A percentile compares a stretch with the other conserved stretches of the same genome.
Evolutionary conservation across 495 filamentous ascomycete species (phyloP).

Genomic region (Penicillium subrubescens): DNA sequence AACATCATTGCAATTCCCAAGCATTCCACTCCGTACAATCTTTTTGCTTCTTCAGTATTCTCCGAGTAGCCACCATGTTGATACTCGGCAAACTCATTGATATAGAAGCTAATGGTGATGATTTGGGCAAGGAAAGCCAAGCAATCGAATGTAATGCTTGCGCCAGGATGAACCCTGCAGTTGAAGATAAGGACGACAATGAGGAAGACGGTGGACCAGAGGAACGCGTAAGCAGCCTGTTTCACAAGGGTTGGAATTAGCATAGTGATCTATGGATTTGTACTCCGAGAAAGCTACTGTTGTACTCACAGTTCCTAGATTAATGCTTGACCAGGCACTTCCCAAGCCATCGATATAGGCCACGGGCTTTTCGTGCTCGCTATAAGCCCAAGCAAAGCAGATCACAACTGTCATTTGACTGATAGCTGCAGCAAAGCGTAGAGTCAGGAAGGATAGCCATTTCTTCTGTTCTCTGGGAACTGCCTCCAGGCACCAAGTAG

Average conservation of each 20-base stretch:
- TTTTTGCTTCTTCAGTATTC: not conserved
- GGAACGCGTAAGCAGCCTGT: slow-evolving; percentile 18
- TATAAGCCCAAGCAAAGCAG: slow-evolving; percentile 23
- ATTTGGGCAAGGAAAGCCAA: slow-evolving; percentile 19
- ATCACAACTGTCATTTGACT: slow-evolving; percentile 14
- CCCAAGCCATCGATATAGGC: slow-evolving; percentile 21
- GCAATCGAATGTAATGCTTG: slow-evolving; percentile 18
- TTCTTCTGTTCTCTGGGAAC: slow-evolving; percentile 18
- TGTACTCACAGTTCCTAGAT: slow-evolving; percentile 18
- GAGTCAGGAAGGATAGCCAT: slow-evolving; percentile 19
- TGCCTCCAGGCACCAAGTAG: slow-evolving; percentile 17
- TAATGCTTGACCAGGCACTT: slow-evolving; percentile 8
- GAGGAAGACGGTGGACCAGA: slow-evolving; percentile 18
- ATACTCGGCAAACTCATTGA: slow-evolving; percentile 18
- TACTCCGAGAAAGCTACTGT: not conserved
- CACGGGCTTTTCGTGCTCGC: slow-evolving; percentile 9
- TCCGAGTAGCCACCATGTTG: slow-evolving; percentile 15
- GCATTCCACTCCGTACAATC: slow-evolving; percentile 17
- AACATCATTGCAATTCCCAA: slow-evolving; percentile 20
- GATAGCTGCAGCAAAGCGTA: slow-evolving; percentile 17
- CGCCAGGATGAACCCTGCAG: slow-evolving; percentile 14
- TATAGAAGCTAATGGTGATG: slow-evolving; percentile 12
- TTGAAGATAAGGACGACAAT: slow-evolving; percentile 18
- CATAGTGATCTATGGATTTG: not conserved
- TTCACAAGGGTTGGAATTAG: not conserved